These are phyloP conservation scores for Russula sp. DNA, from an alignment of 768 basidiomycete genomes.

Conservation along the genomic window DNA sequence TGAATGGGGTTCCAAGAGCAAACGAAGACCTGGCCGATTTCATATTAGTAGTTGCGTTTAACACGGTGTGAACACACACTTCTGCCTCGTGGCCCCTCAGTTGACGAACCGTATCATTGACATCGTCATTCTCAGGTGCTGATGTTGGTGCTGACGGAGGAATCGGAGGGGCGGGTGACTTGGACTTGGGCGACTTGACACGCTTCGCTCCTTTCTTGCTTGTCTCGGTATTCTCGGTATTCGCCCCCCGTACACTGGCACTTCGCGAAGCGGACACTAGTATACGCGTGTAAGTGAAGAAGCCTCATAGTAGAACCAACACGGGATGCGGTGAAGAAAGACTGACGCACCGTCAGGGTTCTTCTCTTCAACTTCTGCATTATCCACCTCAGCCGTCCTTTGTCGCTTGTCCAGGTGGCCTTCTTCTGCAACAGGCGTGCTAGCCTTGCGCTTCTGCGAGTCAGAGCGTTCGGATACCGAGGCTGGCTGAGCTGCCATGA, in stretches of 20 bases:
- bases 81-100: conserved; percentile 44
- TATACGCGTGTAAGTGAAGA: neutral
- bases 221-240: conserved; percentile 3
- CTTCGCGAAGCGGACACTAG: conserved; percentile 5
- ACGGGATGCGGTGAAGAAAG: conserved; percentile 10
- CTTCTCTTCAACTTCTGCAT: conserved; percentile 25
- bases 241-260: neutral
- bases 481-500: neutral
- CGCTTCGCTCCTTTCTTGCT: conserved; percentile 9
- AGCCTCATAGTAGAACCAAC: conserved; percentile 34
- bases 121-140: conserved; percentile 1
- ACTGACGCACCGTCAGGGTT: conserved; percentile 33
- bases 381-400: conserved; percentile 46
- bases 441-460: conserved; percentile 23
- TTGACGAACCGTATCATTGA: conserved; percentile 16
- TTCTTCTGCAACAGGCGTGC: conserved; percentile 31
- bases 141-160: neutral
- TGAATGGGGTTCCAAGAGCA: conserved; percentile 72
- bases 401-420: conserved; percentile 59
- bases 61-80: conserved; percentile 7
- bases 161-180: conserved; percentile 6
- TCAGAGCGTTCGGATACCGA: conserved; percentile 6
- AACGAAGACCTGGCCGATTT: conserved; percentile 57
- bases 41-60: neutral
- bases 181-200: conserved; percentile 20